Conservation (phyloP, 2,329 filamentous ascomycete species). For the Pseudocercospora macadamiae region DNA sequence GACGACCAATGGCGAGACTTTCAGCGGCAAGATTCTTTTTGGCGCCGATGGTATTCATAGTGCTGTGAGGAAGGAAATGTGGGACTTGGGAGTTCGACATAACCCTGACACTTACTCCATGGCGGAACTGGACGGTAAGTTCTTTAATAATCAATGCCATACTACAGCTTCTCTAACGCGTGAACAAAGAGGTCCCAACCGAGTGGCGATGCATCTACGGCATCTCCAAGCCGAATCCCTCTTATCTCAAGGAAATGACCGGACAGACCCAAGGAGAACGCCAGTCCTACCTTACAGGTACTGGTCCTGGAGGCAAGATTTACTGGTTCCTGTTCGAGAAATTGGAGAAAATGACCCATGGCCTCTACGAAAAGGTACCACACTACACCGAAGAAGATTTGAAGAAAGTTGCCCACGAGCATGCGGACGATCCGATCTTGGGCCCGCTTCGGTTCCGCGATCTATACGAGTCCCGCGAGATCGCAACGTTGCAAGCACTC, state of each 20-base stretch:
- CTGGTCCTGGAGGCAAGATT: background rate
- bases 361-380: background rate
- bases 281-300: background rate
- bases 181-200: background rate
- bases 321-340: conserved; percentile 12
- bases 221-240: background rate
- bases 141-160: too few relatives aligned
- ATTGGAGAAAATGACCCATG: background rate
- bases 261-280: background rate
- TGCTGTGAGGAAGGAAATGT: conserved; percentile 4
- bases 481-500: background rate
- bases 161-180: background rate
- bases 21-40: conserved; percentile 1
- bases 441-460: background rate
- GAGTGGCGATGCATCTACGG: conserved; percentile 8
- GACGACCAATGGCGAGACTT: background rate
- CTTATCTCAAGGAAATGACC: background rate
- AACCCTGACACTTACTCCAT: background rate
- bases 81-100: background rate
- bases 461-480: background rate
- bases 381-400: background rate
- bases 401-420: background rate
- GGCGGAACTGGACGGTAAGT: background rate
- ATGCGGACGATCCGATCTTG: background rate
- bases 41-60: conserved; percentile 12